Evolutionary conservation across 1,139 yeast genomes (phyloP), one percentile per base, ranked within the genome.

Genomic region (Kodamaea fungicola): DNA sequence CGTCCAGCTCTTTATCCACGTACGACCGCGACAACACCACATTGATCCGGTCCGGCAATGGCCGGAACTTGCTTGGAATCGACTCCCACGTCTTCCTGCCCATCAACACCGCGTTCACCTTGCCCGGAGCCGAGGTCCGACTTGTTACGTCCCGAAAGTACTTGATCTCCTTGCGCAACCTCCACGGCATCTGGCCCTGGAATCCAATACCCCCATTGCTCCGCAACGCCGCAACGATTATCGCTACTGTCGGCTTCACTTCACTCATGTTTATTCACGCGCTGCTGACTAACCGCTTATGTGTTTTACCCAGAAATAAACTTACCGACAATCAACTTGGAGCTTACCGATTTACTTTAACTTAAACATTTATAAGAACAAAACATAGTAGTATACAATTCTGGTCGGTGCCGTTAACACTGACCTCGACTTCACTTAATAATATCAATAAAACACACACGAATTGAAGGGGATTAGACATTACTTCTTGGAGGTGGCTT

Each of bases 1-100:
- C 37, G 5, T 28, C 35, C 7, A 22, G 12, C 12, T 78, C 64
- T 16, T 58, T 47, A 28, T 51, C 54, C n/a, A 54, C 59, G 40
- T 50, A 45, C 39, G 61, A 43, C 33, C 90, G 66, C 4, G 95
- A 83, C 12, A 92, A 62, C 0, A 92, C 78, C 8, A 90, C 78
- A 56, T 94, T 94, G 32, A 80, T 45, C 40, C 99, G 71, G 37
- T 72, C 77, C 2, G 83, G 82, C 34, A 92, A 70, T 0, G 99
- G 99, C 45, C 96, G 70, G 62, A 88, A 92, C 55, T 74, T 80
- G 1, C 61, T 43, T 0, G 98, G 98, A 32, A 92, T 89, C 7
- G 96, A 86, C 28, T 89, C 94, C 96, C 97, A 92, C 1, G 98
- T 92, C 54, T 81, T 84, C 40, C 97, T 73, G 5, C 99, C 99